These are phyloP conservation scores for Plasmodium chabaudi DNA, from an alignment of 169 alveolate species.

Conservation along the genomic window DNA sequence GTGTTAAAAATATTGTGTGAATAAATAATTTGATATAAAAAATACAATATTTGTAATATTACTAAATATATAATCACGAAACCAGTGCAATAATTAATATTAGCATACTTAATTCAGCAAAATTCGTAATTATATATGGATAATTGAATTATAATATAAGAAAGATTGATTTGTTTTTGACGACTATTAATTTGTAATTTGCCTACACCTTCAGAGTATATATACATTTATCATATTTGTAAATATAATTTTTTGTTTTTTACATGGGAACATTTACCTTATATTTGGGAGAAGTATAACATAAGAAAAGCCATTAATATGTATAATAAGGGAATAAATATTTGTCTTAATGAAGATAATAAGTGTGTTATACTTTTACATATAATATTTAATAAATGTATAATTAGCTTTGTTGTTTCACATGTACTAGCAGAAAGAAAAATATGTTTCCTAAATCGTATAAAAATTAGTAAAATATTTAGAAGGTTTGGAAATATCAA, in stretches of 20 bases:
- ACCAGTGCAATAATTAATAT: too few relatives aligned
- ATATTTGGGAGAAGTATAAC: background rate
- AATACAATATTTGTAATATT: background rate
- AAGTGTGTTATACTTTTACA: slow-evolving; percentile 7
- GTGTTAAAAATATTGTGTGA: background rate
- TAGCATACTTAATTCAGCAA: too few relatives aligned
- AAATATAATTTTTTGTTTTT: too few relatives aligned
- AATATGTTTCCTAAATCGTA: background rate
- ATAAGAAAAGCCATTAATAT: slow-evolving; percentile 9
- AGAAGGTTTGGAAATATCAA: background rate
- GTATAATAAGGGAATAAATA: slow-evolving; percentile 29
- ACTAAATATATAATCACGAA: too few relatives aligned
- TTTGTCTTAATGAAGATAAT: slow-evolving; percentile 5
- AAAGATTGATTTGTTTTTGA: too few relatives aligned
- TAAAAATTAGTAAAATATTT: slow-evolving; percentile 5
- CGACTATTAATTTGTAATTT: too few relatives aligned
- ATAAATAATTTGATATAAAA: background rate
- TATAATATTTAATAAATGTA: slow-evolving; percentile 9
- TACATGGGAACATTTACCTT: too few relatives aligned
- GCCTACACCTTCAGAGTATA: too few relatives aligned
- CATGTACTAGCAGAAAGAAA: slow-evolving; percentile 12
- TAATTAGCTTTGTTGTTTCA: slow-evolving; percentile 7
- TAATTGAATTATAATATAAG: too few relatives aligned
- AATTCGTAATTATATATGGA: too few relatives aligned
- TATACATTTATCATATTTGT: too few relatives aligned